phyloP scores from a whole-genome alignment of 2,329 filamentous ascomycete genomes.

The Ramularia collo-cygni region DNA sequence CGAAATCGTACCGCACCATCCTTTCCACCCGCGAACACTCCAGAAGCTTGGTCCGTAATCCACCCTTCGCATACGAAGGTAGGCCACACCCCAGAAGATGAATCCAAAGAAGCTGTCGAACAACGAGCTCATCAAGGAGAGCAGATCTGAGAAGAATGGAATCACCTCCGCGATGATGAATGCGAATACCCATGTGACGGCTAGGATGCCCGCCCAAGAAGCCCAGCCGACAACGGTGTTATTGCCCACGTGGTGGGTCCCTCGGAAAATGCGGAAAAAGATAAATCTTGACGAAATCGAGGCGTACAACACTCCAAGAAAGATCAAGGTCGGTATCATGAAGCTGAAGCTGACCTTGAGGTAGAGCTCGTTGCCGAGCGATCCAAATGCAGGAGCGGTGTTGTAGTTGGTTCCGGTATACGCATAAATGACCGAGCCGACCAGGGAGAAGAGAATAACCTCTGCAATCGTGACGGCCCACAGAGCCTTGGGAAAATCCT shows the following conservation, averaged over 20 bases:
- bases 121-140: conserved; percentile 74
- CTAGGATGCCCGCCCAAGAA: conserved; percentile 69
- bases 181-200: conserved; percentile 71
- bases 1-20: conserved; percentile 51
- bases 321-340: conserved; percentile 92
- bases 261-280: conserved; percentile 82
- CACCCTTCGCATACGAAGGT: conserved; percentile 65
- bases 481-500: conserved; percentile 86
- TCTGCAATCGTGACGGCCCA: conserved; percentile 87
- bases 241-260: conserved; percentile 68
- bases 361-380: conserved; percentile 63
- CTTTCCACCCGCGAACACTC: conserved; percentile 46
- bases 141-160: conserved; percentile 76
- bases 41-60: conserved; percentile 52
- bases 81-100: conserved; percentile 87
- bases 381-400: conserved; percentile 80
- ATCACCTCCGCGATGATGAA: conserved; percentile 92
- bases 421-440: conserved; percentile 75
- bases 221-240: conserved; percentile 79
- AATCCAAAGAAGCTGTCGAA: conserved; percentile 94
- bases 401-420: conserved; percentile 88
- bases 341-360: conserved; percentile 90
- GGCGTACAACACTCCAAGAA: conserved; percentile 83
- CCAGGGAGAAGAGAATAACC: conserved; percentile 75
- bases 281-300: conserved; percentile 85